Conservation (phyloP, 1,284 basidiomycete genomes). For the Entoloma clypeatum region DNA sequence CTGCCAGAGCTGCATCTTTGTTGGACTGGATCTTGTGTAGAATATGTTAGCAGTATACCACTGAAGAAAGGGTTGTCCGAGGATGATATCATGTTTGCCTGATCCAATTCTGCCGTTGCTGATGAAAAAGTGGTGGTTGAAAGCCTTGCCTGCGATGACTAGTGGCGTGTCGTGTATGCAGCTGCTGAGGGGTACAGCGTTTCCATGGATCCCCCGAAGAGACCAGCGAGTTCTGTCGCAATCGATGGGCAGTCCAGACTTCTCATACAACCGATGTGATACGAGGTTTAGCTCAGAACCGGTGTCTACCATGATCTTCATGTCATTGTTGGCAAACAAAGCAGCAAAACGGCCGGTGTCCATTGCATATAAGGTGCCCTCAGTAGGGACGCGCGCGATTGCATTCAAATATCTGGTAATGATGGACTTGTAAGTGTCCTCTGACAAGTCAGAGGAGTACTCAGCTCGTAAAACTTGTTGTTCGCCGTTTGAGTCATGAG, state of each 20-base stretch:
- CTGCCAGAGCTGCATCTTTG: slow-evolving; percentile 8
- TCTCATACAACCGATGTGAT: slow-evolving; percentile 1
- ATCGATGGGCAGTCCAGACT: slow-evolving; percentile 18
- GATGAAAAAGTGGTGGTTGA: slow-evolving; percentile 30
- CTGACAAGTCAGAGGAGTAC: too few relatives aligned
- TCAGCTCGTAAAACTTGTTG: too few relatives aligned
- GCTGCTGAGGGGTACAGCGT: slow-evolving; percentile 19
- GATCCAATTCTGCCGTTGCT: slow-evolving; percentile 6
- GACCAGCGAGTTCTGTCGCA: slow-evolving; percentile 26
- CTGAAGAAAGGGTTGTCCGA: slow-evolving; percentile 30
- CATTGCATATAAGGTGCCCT: slow-evolving; percentile 9
- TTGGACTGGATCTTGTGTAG: slow-evolving; percentile 15
- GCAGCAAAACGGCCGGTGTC: slow-evolving; percentile 12
- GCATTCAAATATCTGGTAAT: too few relatives aligned
- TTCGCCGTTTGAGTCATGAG: slow-evolving; percentile 6
- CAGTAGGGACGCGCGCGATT: too few relatives aligned
- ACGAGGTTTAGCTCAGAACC: slow-evolving; percentile 26
- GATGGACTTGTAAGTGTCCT: too few relatives aligned
- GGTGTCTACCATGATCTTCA: slow-evolving; percentile 20
- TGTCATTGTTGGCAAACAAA: background rate
- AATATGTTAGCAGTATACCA: slow-evolving; percentile 23
- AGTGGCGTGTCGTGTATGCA: slow-evolving; percentile 21
- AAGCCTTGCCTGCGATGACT: slow-evolving; percentile 19
- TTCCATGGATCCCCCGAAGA: slow-evolving; percentile 26
- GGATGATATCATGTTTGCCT: slow-evolving; percentile 22